Evolutionary conservation across 192 early-diverging fungal species (phyloP).

Genomic region (Podila epigama): DNA sequence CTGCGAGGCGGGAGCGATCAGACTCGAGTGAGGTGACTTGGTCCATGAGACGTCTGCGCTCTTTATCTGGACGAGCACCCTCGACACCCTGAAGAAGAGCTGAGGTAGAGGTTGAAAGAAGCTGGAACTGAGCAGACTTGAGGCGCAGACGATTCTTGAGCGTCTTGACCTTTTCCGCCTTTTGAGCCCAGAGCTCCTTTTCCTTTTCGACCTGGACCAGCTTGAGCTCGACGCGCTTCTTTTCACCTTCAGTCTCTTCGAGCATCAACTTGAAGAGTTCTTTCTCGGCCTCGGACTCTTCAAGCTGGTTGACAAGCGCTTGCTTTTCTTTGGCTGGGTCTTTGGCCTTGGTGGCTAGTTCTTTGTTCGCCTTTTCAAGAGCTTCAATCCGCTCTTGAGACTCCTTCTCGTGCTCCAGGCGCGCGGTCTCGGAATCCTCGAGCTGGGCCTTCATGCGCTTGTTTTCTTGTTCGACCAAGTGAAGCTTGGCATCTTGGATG

Average conservation of each 20-base stretch:
- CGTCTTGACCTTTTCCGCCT: slow-evolving; percentile 17
- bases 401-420: slow-evolving; percentile 37
- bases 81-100: slow-evolving; percentile 30
- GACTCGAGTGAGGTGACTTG: slow-evolving; percentile 40
- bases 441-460: slow-evolving; percentile 45
- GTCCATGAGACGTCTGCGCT: slow-evolving; percentile 45
- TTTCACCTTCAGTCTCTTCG: slow-evolving; percentile 45
- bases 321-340: slow-evolving; percentile 46
- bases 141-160: slow-evolving; percentile 35
- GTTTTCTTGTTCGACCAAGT: slow-evolving; percentile 48
- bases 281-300: slow-evolving; percentile 43
- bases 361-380: slow-evolving; percentile 36
- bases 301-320: slow-evolving; percentile 31
- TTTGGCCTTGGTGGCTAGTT: slow-evolving; percentile 21
- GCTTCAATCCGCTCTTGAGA: slow-evolving; percentile 16
- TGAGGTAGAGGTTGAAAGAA: slow-evolving; percentile 40
- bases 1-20: slow-evolving; percentile 43
- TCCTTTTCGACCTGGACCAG: slow-evolving; percentile 24
- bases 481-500: slow-evolving; percentile 43
- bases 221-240: slow-evolving; percentile 37
- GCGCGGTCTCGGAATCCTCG: slow-evolving; percentile 12
- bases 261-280: slow-evolving; percentile 49
- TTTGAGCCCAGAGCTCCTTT: slow-evolving; percentile 30
- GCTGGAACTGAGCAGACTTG: slow-evolving; percentile 34
- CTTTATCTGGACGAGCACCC: slow-evolving; percentile 38